Percentiles rank a stretch among this genome's conserved stretches.
These are phyloP conservation scores for Clausena lansium DNA, from an alignment of 345 rosid genomes.

Conservation along the genomic window DNA sequence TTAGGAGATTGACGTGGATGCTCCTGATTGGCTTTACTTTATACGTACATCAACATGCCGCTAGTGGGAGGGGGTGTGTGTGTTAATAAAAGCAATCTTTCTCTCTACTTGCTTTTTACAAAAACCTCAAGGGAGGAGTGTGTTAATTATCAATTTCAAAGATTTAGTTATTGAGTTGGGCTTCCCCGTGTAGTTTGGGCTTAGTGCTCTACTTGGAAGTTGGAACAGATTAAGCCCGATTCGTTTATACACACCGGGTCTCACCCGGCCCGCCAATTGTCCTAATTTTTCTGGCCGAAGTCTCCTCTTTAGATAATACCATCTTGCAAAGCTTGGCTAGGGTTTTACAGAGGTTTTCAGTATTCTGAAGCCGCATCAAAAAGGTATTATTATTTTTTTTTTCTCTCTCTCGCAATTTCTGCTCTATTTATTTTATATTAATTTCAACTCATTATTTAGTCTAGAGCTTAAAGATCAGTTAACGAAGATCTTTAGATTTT, in stretches of 20 bases:
- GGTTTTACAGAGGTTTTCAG: constrained; percentile 3
- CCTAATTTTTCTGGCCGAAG: not conserved
- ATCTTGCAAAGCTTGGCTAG: not conserved
- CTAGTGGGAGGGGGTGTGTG: no score
- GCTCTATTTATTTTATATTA: not conserved
- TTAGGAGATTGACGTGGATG: not conserved
- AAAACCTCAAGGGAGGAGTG: no score
- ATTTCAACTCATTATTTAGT: not conserved
- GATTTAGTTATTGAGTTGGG: not conserved
- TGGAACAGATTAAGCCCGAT: not conserved
- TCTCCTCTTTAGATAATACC: not conserved
- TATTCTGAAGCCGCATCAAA: not conserved
- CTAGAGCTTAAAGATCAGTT: not conserved
- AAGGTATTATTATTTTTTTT: not conserved
- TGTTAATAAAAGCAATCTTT: no score
- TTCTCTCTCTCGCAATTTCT: not conserved
- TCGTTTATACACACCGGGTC: no score
- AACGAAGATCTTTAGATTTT: not conserved
- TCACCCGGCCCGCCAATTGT: not conserved
- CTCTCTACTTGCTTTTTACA: rapidly evolving
- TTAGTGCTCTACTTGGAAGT: no score
- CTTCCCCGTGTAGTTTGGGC: no score
- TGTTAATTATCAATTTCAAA: no score
- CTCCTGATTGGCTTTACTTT: constrained; percentile 2
- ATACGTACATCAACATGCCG: no score